Conservation (phyloP, 1,284 basidiomycete genomes). For the Ustilago sp. region DNA sequence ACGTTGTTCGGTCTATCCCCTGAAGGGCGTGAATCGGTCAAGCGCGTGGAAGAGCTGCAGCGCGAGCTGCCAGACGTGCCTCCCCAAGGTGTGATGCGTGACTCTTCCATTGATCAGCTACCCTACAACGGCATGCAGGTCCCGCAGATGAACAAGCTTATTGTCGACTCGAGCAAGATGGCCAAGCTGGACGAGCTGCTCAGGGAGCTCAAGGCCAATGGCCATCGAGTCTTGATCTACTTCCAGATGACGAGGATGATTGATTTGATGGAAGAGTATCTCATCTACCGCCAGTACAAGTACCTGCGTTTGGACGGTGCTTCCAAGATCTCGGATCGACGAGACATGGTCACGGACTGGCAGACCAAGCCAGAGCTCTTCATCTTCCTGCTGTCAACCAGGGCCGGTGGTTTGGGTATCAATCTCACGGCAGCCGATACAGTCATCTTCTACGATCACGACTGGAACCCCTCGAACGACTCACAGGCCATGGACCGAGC, state of each 20-base stretch:
- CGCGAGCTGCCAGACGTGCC: conserved; percentile 76
- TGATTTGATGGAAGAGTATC: conserved; percentile 98
- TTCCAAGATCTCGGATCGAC: conserved; percentile 92
- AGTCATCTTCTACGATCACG: conserved; percentile 98
- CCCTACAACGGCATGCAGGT: conserved; percentile 89
- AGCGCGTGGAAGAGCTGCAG: conserved; percentile 74
- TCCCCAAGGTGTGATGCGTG: conserved; percentile 78
- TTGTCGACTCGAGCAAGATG: conserved; percentile 96
- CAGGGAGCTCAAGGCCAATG: conserved; percentile 90
- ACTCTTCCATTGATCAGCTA: conserved; percentile 80
- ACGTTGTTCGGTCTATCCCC: conserved; percentile 88
- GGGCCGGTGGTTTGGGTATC: conserved; percentile 97
- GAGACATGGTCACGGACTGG: conserved; percentile 99
- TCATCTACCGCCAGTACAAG: conserved; percentile 97
- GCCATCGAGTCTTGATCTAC: conserved; percentile 95
- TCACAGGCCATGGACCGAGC: conserved; percentile 99
- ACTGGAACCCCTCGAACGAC: conserved; percentile 96
- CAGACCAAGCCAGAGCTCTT: conserved; percentile 82
- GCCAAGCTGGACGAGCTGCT: conserved; percentile 88
- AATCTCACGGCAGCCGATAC: conserved; percentile 94
- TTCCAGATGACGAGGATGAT: conserved; percentile 99
- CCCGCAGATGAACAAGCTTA: conserved; percentile 93
- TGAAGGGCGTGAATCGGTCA: conserved; percentile 76
- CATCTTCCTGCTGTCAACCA: conserved; percentile 82
- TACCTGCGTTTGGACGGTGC: conserved; percentile 95